Conservation (phyloP, 1,284 basidiomycete species). For the Sporisorium scitamineum region DNA sequence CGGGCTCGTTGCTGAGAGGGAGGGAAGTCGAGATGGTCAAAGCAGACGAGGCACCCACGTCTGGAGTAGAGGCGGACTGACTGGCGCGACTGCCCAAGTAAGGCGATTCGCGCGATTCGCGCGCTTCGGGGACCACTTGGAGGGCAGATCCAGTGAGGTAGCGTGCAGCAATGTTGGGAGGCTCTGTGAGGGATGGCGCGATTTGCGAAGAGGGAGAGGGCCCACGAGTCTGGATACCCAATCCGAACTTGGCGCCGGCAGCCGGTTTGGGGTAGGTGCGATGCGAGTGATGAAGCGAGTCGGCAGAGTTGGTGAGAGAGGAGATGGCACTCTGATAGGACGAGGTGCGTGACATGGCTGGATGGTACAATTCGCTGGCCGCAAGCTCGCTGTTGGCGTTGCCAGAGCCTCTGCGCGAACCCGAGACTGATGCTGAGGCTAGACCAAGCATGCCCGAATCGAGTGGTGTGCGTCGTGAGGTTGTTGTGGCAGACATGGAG, state of each 20-base stretch:
- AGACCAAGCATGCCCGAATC: neutral
- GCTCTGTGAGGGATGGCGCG: neutral
- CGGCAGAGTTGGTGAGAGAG: conserved; percentile 11
- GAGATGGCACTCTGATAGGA: conserved; percentile 35
- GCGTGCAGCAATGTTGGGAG: conserved; percentile 10
- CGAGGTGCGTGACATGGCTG: conserved; percentile 25
- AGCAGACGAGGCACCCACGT: conserved; percentile 4
- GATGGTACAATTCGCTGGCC: conserved; percentile 7
- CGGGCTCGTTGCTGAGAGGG: conserved; percentile 29
- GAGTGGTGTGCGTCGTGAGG: conserved; percentile 10
- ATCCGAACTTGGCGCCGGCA: conserved; percentile 19
- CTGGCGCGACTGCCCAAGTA: conserved; percentile 29
- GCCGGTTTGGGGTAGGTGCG: neutral
- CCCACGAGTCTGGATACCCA: conserved; percentile 28
- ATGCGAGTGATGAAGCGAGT: conserved; percentile 2
- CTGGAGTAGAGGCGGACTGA: conserved; percentile 22
- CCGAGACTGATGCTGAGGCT: neutral
- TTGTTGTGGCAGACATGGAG: conserved; percentile 14
- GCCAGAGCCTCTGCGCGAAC: conserved; percentile 23
- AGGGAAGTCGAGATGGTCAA: conserved; percentile 32
- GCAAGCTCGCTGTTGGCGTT: conserved; percentile 16
- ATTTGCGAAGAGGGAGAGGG: conserved; percentile 8
- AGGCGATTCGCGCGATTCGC: conserved; percentile 39
- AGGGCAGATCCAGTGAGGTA: conserved; percentile 22
- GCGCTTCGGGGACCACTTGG: conserved; percentile 32